A percentile compares a stretch with the other conserved stretches of the same genome.
Conservation (phyloP, 768 basidiomycete species). For the Pleurotus cornucopiae region DNA sequence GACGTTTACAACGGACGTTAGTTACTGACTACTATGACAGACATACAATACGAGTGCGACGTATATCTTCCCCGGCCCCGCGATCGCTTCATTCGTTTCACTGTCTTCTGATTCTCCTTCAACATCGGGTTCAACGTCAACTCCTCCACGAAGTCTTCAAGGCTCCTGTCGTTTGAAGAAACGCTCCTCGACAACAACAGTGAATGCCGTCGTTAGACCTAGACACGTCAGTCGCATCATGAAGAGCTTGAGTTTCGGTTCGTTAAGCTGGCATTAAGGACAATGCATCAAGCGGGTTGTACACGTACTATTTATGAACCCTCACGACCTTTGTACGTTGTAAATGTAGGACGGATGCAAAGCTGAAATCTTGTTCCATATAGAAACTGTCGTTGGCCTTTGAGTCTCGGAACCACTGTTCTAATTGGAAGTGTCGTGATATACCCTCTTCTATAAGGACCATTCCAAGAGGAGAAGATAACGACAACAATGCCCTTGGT, state of each 20-base stretch:
- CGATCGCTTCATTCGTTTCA: conserved; percentile 27
- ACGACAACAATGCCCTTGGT: no score
- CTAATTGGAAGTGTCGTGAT: no score
- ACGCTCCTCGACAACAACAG: background rate
- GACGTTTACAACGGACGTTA: background rate
- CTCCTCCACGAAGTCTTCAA: background rate
- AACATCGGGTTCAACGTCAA: background rate
- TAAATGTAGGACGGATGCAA: no score
- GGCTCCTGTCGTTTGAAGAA: background rate
- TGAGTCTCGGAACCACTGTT: no score
- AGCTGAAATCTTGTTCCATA: no score
- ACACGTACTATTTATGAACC: no score
- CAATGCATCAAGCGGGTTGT: no score
- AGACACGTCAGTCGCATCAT: background rate
- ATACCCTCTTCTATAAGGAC: no score
- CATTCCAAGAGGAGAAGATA: no score
- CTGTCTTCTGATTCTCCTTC: background rate
- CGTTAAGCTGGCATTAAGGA: no score
- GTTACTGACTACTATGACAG: conserved; percentile 8
- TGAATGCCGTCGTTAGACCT: background rate
- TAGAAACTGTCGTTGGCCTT: no score
- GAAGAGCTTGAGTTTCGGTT: background rate
- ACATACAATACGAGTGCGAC: conserved; percentile 25
- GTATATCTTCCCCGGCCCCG: conserved; percentile 51
- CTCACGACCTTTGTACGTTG: no score